These are phyloP conservation scores for Mucor velutinosus DNA, from an alignment of 371 early-diverging fungal species.

Conservation along the genomic window DNA sequence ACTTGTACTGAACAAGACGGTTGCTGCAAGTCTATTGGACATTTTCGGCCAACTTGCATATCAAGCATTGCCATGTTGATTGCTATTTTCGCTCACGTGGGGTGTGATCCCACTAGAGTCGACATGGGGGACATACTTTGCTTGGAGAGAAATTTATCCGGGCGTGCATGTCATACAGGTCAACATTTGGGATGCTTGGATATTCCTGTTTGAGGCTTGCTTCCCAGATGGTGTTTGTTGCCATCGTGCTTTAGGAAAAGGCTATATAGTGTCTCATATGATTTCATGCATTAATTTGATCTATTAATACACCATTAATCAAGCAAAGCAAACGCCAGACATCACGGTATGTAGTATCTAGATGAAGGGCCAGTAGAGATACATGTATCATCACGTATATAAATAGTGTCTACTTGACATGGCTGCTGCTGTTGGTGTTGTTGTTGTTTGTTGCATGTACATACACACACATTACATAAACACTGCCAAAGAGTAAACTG, in stretches of 20 bases:
- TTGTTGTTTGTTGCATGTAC: no score
- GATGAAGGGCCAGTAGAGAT: background rate
- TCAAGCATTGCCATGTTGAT: background rate
- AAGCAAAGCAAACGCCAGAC: background rate
- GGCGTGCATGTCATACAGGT: background rate
- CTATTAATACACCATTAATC: background rate
- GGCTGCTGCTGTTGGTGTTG: no score
- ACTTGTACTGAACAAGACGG: background rate
- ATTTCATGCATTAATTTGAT: background rate
- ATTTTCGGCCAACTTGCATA: background rate
- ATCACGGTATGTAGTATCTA: background rate
- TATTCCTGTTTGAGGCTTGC: background rate
- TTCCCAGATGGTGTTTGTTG: background rate
- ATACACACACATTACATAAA: no score
- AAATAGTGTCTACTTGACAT: no score
- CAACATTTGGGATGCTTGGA: background rate
- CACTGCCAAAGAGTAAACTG: no score
- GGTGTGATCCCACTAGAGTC: background rate
- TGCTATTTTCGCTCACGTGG: background rate
- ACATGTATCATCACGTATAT: background rate
- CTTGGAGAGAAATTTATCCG: background rate
- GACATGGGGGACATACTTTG: background rate
- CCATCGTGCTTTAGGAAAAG: background rate
- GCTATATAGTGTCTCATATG: background rate
- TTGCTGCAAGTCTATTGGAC: background rate